These are phyloP conservation scores for Populus ilicifolia DNA, from an alignment of 345 rosid species.

Conservation along the genomic window DNA sequence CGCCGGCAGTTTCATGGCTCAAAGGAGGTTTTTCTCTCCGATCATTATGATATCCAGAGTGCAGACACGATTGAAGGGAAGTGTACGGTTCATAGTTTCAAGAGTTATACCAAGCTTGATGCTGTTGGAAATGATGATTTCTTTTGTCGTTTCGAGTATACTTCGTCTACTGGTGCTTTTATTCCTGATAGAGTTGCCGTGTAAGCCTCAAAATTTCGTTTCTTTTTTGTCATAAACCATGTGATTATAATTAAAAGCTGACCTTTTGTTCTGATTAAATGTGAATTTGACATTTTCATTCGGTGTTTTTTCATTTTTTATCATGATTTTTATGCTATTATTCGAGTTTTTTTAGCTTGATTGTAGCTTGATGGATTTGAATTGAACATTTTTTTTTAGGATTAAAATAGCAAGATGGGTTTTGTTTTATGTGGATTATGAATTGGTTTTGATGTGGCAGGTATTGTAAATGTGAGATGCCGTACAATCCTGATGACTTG, in stretches of 20 bases:
- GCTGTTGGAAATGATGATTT: conserved; percentile 93
- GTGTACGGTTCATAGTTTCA: conserved; percentile 87
- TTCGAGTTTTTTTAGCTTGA: background rate
- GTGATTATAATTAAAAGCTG: background rate
- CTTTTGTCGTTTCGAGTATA: conserved; percentile 98
- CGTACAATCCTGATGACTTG: conserved; percentile 92
- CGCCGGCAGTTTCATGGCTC: conserved; percentile 94
- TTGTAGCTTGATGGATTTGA: background rate
- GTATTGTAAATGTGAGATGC: conserved; percentile 99
- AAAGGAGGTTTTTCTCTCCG: conserved; percentile 88
- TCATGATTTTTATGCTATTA: background rate
- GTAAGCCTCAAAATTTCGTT: conserved; percentile 37
- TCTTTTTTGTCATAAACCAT: background rate
- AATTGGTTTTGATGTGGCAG: conserved; percentile 30
- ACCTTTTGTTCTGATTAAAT: background rate
- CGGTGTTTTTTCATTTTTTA: background rate
- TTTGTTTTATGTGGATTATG: background rate
- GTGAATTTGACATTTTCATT: background rate
- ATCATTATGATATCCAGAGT: conserved; percentile 80
- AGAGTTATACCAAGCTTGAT: conserved; percentile 80
- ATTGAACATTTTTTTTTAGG: background rate
- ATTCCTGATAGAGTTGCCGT: conserved; percentile 92
- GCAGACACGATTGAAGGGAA: conserved; percentile 88
- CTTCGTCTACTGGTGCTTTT: conserved; percentile 78
- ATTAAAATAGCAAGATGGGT: background rate